phyloP scores from a whole-genome alignment of 306 rosid genomes.

The Nissolia schottii region DNA sequence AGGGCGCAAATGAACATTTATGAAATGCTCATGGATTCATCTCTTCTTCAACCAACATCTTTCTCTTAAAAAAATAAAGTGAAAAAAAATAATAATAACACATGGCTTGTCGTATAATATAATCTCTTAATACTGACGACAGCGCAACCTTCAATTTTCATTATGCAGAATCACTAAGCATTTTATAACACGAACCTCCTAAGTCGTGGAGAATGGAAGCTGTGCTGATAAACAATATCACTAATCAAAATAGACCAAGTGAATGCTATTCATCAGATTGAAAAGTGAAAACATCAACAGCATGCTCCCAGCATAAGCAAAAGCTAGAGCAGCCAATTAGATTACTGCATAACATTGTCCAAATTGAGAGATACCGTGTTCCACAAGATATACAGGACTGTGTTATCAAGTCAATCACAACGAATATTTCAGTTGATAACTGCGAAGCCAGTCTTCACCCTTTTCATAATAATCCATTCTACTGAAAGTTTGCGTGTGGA shows the following conservation, averaged over 20 bases:
- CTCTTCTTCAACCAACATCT: neutral
- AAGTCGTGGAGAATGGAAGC: constrained; percentile 1
- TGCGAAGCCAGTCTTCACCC: constrained; percentile 86
- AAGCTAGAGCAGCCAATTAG: neutral
- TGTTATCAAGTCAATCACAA: constrained; percentile 26
- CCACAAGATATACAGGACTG: constrained; percentile 12
- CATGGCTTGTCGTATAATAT: too few relatives aligned
- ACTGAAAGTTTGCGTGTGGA: constrained; percentile 75
- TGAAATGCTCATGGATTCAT: neutral
- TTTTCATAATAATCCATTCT: constrained; percentile 73
- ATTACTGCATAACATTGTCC: neutral
- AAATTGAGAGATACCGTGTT: neutral
- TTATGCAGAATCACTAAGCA: neutral
- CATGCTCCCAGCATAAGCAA: neutral
- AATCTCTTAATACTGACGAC: too few relatives aligned
- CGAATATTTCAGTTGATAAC: constrained; percentile 61
- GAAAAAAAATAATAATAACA: too few relatives aligned
- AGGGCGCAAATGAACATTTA: neutral
- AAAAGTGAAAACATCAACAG: constrained; percentile 1
- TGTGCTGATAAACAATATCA: neutral
- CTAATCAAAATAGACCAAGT: neutral
- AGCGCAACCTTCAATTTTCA: neutral
- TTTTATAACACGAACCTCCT: neutral
- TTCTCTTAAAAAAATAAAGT: too few relatives aligned
- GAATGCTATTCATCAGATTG: neutral